These are phyloP conservation scores for Atalantia buxifolia DNA, from an alignment of 345 rosid genomes.

Conservation along the genomic window DNA sequence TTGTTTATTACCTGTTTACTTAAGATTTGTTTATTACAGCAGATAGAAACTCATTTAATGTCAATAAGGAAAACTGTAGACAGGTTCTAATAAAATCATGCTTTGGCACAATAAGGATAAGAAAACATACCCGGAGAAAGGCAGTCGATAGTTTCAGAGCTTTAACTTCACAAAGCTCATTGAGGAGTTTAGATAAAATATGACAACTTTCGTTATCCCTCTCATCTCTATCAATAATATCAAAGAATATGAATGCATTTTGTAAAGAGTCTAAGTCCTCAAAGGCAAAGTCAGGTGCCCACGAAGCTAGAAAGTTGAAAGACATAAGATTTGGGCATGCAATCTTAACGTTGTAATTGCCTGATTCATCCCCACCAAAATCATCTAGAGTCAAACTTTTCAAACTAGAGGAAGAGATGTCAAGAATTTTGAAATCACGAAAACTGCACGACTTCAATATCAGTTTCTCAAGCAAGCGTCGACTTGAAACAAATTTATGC, in stretches of 20 bases:
- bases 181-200: not conserved
- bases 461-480: not conserved
- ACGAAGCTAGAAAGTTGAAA: not conserved
- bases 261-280: not conserved
- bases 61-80: no score
- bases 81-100: not conserved
- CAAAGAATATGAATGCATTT: not conserved
- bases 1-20: not conserved
- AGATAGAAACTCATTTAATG: no score
- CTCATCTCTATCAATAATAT: no score
- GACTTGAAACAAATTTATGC: not conserved
- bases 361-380: not conserved
- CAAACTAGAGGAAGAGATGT: not conserved
- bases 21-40: not conserved
- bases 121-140: not conserved
- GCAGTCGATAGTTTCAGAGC: not conserved
- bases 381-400: not conserved
- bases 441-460: not conserved
- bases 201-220: not conserved
- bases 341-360: not conserved
- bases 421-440: not conserved
- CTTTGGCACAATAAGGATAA: not conserved
- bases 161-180: not conserved
- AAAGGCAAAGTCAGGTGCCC: not conserved
- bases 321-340: slow-evolving; percentile 4